Base-by-base conservation (phyloP, 805 yeast genomes). In the Wickerhamiella musiphila region DNA sequence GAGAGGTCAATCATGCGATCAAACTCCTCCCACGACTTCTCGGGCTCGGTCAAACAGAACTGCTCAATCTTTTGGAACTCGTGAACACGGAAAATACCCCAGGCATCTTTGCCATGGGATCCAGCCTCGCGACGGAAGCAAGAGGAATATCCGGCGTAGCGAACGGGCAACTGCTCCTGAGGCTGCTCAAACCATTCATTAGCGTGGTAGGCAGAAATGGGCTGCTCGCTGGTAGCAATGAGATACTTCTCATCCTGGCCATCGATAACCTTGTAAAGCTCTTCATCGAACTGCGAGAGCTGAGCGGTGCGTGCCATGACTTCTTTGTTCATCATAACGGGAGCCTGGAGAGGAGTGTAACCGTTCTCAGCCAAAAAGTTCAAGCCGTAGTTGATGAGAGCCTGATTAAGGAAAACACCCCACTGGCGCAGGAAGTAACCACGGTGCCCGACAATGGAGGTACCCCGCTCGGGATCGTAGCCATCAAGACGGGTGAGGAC, bases 91-190 rank as follows among this genome's bases (percentile, higher is more conserved):
- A 90, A 90, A 44, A 90, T 83, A 62, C 98, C 98, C 98, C 98
- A 90, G 31, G 98, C 98, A 53, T 90, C 98, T 58, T 86, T 86
- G 58, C 98, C 98, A 52, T 86, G 96, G 44, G 94, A 76, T 46
- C 98, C 98, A 37, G 98, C 98, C 65, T 90, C 98, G 65, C 98
- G 79, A 62, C 98, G 76, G 75, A 90, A 90, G 73, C 98, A 90
- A 29, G 95, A 78, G 23, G 95, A 83, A 66, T 78, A 90, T 50
- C 98, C 98, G 30, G 94, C 98, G 52, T 90, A 90, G 61, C 92
- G 78, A 42, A 82, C 70, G 39, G 98, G 98, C 47, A 90, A 69
- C 65, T 90, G 98, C 61, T 84, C 95, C 40, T 75, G 73, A 37
- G 98, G 98, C 48, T 78, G 75, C 63, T 90, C 96, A 49, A 90